A percentile compares a stretch with the other conserved stretches of the same genome.
Conservation (phyloP, 768 basidiomycete species). For the Butyriboletus loyo region DNA sequence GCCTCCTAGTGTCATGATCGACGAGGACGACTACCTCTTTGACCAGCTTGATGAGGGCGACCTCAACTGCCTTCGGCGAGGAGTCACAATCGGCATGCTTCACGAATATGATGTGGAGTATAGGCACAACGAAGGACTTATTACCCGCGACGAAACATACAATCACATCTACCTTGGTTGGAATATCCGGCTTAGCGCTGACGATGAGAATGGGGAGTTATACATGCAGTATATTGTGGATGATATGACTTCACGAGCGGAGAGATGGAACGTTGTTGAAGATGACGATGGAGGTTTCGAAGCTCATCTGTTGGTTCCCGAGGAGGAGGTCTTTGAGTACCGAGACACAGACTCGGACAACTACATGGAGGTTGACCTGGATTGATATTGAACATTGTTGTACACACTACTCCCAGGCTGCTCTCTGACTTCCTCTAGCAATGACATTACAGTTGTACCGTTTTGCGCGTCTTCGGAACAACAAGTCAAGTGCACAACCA, state of each 20-base stretch:
- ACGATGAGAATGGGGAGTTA: conserved; percentile 39
- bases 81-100: conserved; percentile 59
- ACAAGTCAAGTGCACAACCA: too few relatives aligned
- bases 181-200: conserved; percentile 52
- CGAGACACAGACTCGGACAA: conserved; percentile 39
- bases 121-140: conserved; percentile 50
- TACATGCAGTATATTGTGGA: conserved; percentile 40
- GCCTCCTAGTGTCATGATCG: conserved; percentile 45
- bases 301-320: conserved; percentile 39
- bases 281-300: conserved; percentile 40
- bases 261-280: conserved; percentile 40
- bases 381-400: neutral
- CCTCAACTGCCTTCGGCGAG: conserved; percentile 51
- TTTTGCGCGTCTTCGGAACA: neutral
- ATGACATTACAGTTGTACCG: conserved; percentile 1
- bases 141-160: conserved; percentile 41
- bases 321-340: conserved; percentile 34
- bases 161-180: conserved; percentile 62
- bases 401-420: neutral
- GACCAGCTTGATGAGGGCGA: conserved; percentile 35
- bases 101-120: conserved; percentile 54
- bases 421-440: neutral
- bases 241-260: conserved; percentile 42
- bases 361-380: conserved; percentile 30
- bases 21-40: conserved; percentile 34